Evolutionary conservation across 2,329 filamentous ascomycete species (phyloP).

Genomic region (Talaromyces islandicus): DNA sequence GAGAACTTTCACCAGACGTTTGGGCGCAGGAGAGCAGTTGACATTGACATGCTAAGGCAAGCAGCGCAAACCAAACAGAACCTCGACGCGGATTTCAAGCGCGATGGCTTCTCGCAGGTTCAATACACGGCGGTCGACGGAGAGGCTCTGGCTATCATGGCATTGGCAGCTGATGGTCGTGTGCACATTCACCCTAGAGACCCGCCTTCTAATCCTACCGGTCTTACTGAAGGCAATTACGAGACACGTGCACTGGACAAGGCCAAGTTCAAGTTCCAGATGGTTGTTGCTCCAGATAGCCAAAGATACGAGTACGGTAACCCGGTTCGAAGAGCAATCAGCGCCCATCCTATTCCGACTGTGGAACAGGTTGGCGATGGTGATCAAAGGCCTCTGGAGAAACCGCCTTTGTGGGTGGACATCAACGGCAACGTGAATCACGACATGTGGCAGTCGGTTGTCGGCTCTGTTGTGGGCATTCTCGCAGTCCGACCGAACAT

Average conservation of each 20-base stretch:
- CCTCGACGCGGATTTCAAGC: constrained; percentile 34
- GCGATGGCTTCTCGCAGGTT: constrained; percentile 24
- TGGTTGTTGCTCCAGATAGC: constrained; percentile 32
- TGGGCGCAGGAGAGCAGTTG: constrained; percentile 36
- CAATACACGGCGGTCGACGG: constrained; percentile 37
- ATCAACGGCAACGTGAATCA: constrained; percentile 36
- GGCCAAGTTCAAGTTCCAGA: constrained; percentile 33
- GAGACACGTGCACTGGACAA: constrained; percentile 43
- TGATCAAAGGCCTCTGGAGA: constrained; percentile 10
- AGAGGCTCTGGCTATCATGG: constrained; percentile 37
- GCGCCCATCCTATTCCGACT: neutral
- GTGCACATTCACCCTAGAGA: constrained; percentile 32
- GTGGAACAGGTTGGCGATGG: neutral
- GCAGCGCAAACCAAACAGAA: constrained; percentile 38
- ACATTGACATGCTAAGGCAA: constrained; percentile 32
- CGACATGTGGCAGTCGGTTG: constrained; percentile 36
- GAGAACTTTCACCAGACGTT: constrained; percentile 35
- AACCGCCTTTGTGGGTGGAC: constrained; percentile 44
- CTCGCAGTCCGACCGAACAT: constrained; percentile 38
- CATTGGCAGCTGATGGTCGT: constrained; percentile 32
- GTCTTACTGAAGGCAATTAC: constrained; percentile 42
- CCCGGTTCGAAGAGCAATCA: constrained; percentile 21
- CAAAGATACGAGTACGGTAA: constrained; percentile 36
- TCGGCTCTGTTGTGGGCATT: constrained; percentile 37
- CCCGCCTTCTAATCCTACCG: constrained; percentile 39